A percentile compares a stretch with the other conserved stretches of the same genome.
Conservation (phyloP, 306 rosid genomes). For the Quercus dentata region DNA sequence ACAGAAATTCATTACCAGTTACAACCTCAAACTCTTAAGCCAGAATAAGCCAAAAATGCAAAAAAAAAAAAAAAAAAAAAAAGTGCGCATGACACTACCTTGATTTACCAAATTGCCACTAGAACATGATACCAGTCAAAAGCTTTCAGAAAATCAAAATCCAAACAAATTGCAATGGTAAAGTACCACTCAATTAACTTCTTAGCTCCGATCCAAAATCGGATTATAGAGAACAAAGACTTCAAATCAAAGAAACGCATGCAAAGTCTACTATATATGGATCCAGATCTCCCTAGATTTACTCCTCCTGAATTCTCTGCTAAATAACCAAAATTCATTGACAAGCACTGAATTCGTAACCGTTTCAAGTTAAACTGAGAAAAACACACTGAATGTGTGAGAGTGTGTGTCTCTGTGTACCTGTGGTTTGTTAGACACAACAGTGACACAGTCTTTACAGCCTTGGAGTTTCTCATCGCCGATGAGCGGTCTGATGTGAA, state of each 20-base stretch:
- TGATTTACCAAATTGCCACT: constrained; percentile 19
- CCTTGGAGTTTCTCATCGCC: constrained; percentile 91
- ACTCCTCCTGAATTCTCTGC: constrained; percentile 3
- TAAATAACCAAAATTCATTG: neutral
- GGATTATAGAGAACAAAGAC: neutral
- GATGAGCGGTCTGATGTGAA: constrained; percentile 91
- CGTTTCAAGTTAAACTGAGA: neutral
- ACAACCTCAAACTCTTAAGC: neutral
- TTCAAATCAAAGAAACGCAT: neutral
- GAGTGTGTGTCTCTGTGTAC: constrained; percentile 33
- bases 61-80: no score
- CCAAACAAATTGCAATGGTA: constrained; percentile 1
- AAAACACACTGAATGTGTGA: neutral
- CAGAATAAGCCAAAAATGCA: neutral
- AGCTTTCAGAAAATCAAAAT: constrained; percentile 22
- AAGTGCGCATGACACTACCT: neutral
- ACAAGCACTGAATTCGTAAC: neutral
- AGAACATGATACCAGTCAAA: constrained; percentile 5
- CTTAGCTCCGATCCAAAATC: constrained; percentile 29
- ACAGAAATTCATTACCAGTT: neutral
- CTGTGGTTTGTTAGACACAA: constrained; percentile 94
- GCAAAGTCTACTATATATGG: constrained; percentile 18
- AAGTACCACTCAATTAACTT: constrained; percentile 10
- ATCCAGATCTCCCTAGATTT: constrained; percentile 46
- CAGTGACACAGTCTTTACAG: constrained; percentile 94